Conservation (phyloP, 352 stramenopile genomes). For the Pythium scleroteichum region DNA sequence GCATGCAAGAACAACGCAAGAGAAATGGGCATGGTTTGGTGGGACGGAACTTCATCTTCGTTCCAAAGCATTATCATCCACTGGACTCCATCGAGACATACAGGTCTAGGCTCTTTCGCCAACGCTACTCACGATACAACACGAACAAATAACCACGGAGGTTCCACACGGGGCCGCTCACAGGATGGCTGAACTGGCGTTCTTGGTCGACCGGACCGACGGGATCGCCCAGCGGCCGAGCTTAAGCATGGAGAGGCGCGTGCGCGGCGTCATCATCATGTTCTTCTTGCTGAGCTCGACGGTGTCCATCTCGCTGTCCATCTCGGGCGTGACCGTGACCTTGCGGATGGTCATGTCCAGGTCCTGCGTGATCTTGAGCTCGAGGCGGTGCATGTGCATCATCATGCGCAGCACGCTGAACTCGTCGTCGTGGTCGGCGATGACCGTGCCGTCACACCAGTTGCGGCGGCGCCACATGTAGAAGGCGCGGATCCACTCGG, state of each 20-base stretch:
- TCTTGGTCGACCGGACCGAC: conserved; percentile 25
- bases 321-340: conserved; percentile 41
- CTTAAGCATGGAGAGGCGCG: conserved; percentile 25
- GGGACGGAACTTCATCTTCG: conserved; percentile 11
- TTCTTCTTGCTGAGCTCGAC: conserved; percentile 25
- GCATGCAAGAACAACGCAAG: background rate
- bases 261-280: conserved; percentile 33
- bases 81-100: background rate
- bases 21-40: background rate
- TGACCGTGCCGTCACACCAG: conserved; percentile 68
- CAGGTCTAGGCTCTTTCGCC: background rate
- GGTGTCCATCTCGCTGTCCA: conserved; percentile 19
- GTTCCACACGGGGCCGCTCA: background rate
- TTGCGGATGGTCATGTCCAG: conserved; percentile 53
- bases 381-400: conserved; percentile 68
- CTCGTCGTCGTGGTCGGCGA: conserved; percentile 67
- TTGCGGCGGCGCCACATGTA: conserved; percentile 78
- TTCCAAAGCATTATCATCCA: conserved; percentile 7
- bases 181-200: conserved; percentile 20
- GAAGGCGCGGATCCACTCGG: conserved; percentile 67
- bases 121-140: conserved; percentile 1
- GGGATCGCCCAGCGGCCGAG: conserved; percentile 26
- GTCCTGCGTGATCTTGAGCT: conserved; percentile 54
- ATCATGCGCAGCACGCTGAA: conserved; percentile 59
- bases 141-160: background rate